A percentile compares a stretch with the other conserved stretches of the same genome.
These are phyloP conservation scores for Meyerozyma elateridarum DNA, from an alignment of 1,139 yeast species.

Conservation along the genomic window DNA sequence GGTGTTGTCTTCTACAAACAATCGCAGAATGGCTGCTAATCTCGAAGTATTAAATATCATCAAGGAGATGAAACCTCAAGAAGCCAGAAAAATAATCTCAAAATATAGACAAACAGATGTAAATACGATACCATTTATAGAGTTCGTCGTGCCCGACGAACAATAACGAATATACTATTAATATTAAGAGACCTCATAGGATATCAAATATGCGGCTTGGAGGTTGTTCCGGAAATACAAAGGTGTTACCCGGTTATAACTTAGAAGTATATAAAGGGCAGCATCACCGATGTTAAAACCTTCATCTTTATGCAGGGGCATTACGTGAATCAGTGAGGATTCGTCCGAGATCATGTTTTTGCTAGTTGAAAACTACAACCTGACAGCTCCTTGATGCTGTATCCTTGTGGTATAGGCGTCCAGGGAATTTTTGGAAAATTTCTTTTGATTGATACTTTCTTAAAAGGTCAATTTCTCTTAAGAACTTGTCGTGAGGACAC, in stretches of 20 bases:
- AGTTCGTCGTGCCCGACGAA: not conserved
- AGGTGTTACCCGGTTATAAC: constrained; percentile 17
- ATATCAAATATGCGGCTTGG: too few species aligned
- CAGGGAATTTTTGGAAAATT: constrained; percentile 76
- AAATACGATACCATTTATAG: not conserved
- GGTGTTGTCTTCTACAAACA: not conserved
- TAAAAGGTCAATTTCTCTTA: constrained; percentile 6
- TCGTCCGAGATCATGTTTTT: constrained; percentile 99
- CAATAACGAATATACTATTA: constrained; percentile 3
- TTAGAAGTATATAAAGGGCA: constrained; percentile 15
- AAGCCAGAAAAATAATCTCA: not conserved
- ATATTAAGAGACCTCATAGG: too few species aligned
- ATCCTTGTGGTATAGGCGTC: constrained; percentile 40
- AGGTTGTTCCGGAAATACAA: too few species aligned
- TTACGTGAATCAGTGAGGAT: constrained; percentile 99
- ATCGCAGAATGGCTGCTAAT: not conserved
- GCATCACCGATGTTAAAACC: constrained; percentile 26
- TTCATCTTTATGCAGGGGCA: constrained; percentile 99
- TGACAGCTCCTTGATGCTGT: constrained; percentile 84
- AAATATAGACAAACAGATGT: not conserved
- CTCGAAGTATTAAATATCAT: not conserved
- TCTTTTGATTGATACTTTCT: constrained; percentile 6
- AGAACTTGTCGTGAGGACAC: constrained; percentile 23
- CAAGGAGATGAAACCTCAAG: not conserved
- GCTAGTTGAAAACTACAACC: constrained; percentile 99